Evolutionary conservation across 140 eudicot species (phyloP).

Genomic region (Oenanthe javanica): DNA sequence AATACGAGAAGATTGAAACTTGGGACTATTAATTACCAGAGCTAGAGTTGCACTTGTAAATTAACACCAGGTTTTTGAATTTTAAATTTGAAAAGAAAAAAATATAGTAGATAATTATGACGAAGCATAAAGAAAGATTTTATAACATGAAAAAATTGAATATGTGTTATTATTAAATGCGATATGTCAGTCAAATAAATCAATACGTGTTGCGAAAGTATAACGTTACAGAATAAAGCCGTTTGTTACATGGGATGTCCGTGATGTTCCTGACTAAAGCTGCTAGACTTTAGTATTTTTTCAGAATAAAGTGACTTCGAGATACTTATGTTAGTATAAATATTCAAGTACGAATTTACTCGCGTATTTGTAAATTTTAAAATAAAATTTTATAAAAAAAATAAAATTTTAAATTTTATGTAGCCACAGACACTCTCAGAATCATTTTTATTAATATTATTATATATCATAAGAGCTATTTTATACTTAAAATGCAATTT

Average conservation of each 20-base stretch:
- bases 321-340: background rate
- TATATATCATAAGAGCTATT: no score
- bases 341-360: no score
- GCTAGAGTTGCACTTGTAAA: background rate
- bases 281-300: background rate
- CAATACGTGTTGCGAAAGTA: background rate
- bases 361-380: no score
- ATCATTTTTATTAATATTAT: no score
- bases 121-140: constrained; percentile 1
- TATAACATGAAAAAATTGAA: background rate
- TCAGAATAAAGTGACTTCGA: background rate
- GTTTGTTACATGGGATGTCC: constrained; percentile 4
- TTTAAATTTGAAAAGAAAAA: background rate
- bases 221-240: constrained; percentile 1
- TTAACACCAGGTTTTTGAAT: background rate
- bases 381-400: no score
- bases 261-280: constrained; percentile 5
- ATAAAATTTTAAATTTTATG: no score
- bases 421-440: no score
- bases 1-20: background rate
- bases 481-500: no score
- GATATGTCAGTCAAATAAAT: background rate
- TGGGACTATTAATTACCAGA: background rate
- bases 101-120: background rate
- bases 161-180: background rate